phyloP scores from a whole-genome alignment of 208 protist genomes.

The Trichomonas tenax region DNA sequence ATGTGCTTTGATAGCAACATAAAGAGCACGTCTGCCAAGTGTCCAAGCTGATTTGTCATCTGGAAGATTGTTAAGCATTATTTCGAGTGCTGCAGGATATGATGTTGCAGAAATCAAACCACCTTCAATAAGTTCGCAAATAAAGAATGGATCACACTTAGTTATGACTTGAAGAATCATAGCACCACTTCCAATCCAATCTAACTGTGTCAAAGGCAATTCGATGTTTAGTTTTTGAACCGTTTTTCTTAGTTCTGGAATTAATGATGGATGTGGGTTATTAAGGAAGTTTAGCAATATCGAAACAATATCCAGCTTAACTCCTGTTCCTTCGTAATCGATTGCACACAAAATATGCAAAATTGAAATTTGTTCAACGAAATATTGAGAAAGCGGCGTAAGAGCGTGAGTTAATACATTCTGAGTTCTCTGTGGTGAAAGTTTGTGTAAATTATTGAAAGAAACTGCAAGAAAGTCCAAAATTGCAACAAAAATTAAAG shows the following conservation, averaged over 20 bases:
- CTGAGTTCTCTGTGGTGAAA: not conserved
- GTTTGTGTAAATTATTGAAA: not conserved
- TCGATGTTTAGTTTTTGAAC: not conserved
- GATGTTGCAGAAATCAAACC: not conserved
- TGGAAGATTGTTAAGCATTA: not conserved
- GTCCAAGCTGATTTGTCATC: not conserved
- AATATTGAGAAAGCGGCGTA: not conserved
- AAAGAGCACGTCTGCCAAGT: not conserved
- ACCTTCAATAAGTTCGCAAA: not conserved
- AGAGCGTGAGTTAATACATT: not conserved
- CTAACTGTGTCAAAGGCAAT: not conserved
- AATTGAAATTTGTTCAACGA: conserved; percentile 4
- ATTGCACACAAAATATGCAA: not conserved
- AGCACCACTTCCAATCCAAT: not conserved
- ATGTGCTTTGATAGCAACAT: not conserved
- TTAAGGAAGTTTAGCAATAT: not conserved
- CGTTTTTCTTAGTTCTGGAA: not conserved
- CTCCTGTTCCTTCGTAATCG: not conserved
- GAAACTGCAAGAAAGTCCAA: not conserved
- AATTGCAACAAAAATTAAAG: not conserved
- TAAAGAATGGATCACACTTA: not conserved
- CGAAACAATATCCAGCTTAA: not conserved
- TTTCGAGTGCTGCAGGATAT: not conserved
- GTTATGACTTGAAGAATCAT: not conserved
- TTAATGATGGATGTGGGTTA: not conserved